Conservation (phyloP, 306 rosid genomes). For the Rubus idaeus region DNA sequence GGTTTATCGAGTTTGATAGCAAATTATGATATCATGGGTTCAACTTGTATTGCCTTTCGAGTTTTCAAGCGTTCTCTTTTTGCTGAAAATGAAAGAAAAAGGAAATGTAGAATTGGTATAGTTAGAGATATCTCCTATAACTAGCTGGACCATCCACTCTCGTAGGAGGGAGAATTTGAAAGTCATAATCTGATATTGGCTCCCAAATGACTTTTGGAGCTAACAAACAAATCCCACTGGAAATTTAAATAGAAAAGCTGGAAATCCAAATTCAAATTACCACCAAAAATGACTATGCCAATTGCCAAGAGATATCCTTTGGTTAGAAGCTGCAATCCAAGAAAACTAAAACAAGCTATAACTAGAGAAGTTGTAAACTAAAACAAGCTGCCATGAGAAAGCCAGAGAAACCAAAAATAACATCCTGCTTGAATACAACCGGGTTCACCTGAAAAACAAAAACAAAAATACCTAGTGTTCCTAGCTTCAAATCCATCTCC, state of each 20-base stretch:
- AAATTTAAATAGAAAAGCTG: no score
- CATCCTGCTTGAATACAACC: conserved; percentile 12
- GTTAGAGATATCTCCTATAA: no score
- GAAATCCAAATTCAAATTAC: neutral
- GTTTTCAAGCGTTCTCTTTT: neutral
- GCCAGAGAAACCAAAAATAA: neutral
- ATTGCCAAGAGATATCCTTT: conserved; percentile 6
- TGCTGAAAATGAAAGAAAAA: no score
- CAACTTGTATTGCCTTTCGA: neutral
- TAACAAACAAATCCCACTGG: no score
- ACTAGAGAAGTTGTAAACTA: no score
- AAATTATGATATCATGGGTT: no score
- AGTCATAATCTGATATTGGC: neutral
- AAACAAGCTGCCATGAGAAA: neutral
- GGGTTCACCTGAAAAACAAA: neutral
- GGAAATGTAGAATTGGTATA: no score
- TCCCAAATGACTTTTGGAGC: no score
- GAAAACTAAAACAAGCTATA: conserved; percentile 10
- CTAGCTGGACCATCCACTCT: no score
- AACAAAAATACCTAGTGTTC: conserved; percentile 44
- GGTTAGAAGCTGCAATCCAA: conserved; percentile 19
- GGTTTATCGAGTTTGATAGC: no score
- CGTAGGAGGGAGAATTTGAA: neutral
- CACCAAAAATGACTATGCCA: conserved; percentile 17
- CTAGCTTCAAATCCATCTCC: conserved; percentile 51